These are phyloP conservation scores for Aspergillus puulaauensis DNA, from an alignment of 2,329 filamentous ascomycete species.

Conservation along the genomic window DNA sequence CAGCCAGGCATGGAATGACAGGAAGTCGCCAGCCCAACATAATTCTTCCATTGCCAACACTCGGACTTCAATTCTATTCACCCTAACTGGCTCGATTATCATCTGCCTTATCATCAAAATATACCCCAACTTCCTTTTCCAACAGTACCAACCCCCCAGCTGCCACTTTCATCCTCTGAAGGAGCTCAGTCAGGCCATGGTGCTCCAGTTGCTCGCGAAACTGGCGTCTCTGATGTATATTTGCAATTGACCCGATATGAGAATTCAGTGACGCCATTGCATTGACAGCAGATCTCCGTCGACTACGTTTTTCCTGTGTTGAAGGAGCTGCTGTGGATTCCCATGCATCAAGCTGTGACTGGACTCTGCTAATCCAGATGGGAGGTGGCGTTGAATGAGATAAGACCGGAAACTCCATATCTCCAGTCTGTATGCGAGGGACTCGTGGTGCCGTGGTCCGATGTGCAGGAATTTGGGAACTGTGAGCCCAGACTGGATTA, in stretches of 20 bases:
- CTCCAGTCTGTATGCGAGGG: not conserved
- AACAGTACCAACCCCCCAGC: not conserved
- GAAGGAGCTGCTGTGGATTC: not conserved
- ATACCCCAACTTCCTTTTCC: not conserved
- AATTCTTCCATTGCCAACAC: too few relatives aligned
- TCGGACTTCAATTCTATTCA: too few relatives aligned
- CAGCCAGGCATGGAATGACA: too few relatives aligned
- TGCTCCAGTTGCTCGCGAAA: not conserved
- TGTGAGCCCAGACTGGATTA: too few relatives aligned
- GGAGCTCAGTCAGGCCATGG: not conserved
- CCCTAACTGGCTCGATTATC: not conserved
- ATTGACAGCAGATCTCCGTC: not conserved
- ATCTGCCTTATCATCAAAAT: not conserved
- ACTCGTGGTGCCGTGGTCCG: not conserved
- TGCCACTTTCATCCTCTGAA: not conserved
- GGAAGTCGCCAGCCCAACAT: too few relatives aligned
- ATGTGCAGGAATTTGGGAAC: not conserved
- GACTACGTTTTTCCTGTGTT: not conserved
- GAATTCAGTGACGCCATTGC: not conserved
- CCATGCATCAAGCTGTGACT: not conserved
- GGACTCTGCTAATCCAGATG: not conserved
- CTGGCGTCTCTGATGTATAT: not conserved
- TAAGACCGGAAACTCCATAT: not conserved
- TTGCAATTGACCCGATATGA: not conserved
- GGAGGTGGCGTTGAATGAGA: not conserved